Conservation (phyloP, 2,329 filamentous ascomycete genomes). For the Cryphonectria carpinicola region DNA sequence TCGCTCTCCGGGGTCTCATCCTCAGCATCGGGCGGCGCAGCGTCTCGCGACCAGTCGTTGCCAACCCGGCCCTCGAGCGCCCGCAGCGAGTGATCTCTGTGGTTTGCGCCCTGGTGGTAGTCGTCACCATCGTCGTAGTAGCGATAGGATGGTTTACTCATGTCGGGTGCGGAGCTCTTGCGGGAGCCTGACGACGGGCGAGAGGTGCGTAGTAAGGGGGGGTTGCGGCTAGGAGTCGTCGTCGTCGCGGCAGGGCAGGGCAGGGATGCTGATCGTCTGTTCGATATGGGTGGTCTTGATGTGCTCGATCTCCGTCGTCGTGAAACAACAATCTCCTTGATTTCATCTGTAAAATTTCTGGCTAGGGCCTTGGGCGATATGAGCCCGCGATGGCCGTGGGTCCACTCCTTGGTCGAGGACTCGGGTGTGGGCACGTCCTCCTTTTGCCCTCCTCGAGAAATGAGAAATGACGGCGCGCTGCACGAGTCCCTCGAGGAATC, state of each 20-base stretch:
- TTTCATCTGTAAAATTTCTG: slow-evolving; percentile 20
- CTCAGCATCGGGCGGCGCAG: slow-evolving; percentile 49
- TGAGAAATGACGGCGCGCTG: slow-evolving; percentile 20
- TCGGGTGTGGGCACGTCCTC: slow-evolving; percentile 34
- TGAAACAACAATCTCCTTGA: slow-evolving; percentile 34
- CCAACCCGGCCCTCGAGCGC: slow-evolving; percentile 53
- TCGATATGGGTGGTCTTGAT: slow-evolving; percentile 56
- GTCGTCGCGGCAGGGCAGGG: slow-evolving; percentile 32
- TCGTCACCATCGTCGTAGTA: slow-evolving; percentile 51
- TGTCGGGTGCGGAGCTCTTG: slow-evolving; percentile 57
- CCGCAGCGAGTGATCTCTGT: slow-evolving; percentile 55
- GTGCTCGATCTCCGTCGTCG: slow-evolving; percentile 38
- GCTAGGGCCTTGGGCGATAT: slow-evolving; percentile 46
- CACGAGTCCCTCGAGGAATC: slow-evolving; percentile 31
- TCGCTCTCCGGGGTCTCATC: slow-evolving; percentile 41
- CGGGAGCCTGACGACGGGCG: slow-evolving; percentile 62
- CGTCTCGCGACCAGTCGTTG: slow-evolving; percentile 41
- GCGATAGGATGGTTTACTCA: slow-evolving; percentile 49
- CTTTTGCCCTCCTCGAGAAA: slow-evolving; percentile 37
- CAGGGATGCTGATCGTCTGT: slow-evolving; percentile 43
- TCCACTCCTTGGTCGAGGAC: slow-evolving; percentile 41
- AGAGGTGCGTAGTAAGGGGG: slow-evolving; percentile 61
- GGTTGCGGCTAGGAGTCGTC: slow-evolving; percentile 42
- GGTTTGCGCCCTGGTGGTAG: slow-evolving; percentile 44
- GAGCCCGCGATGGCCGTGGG: slow-evolving; percentile 52